Base-by-base conservation (phyloP, 768 basidiomycete genomes). In the Suillus hirtellus region DNA sequence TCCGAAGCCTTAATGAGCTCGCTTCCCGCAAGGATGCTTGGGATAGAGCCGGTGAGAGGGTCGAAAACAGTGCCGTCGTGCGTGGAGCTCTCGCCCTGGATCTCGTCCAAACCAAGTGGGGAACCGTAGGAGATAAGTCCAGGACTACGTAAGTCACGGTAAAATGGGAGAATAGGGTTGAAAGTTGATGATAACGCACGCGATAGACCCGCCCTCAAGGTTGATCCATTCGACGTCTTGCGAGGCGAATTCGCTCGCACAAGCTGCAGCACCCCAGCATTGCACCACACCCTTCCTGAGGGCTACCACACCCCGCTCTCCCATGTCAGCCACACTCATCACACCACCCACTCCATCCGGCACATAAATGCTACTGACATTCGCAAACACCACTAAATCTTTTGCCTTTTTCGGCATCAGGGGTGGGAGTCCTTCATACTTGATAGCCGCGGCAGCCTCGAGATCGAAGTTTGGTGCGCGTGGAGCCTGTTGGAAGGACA, bases 401-500 rank as follows among this genome's bases (percentile, higher is more conserved):
- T 69, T 65, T 63, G 72, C 72, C 34, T 77, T 80, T 37, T 71
- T 76, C 0, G 85, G 74, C 42, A 73, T 76, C 46, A 94, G 76
- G 27, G 90, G 89, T 7, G 90, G 90, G 40, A 92, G 80, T 14
- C 91, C 91, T 60, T 91, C 84, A 77, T 87, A 87, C 64, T 81
- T 71, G 19, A 91, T 62, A 3, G 88, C 82, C 59, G 82, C 80
- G 63, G 81, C 78, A 38, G 84, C 80, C 68, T 91, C 89, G 61
- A 81, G 78, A 46, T 87, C 84, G 78, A 87, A 93, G 65, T 87
- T 79, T 0, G 89, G 89, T 10, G 82, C 81, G 4, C 74, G 67
- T 11, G 89, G 87, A 7, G 81, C 65, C 6, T 65, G 60, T 67
- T 94, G 91, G 65, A 84, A 73, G 8, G 73, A 61, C 1, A 65